phyloP scores from a whole-genome alignment of 306 rosid species.

The Gastrolobium bilobum region DNA sequence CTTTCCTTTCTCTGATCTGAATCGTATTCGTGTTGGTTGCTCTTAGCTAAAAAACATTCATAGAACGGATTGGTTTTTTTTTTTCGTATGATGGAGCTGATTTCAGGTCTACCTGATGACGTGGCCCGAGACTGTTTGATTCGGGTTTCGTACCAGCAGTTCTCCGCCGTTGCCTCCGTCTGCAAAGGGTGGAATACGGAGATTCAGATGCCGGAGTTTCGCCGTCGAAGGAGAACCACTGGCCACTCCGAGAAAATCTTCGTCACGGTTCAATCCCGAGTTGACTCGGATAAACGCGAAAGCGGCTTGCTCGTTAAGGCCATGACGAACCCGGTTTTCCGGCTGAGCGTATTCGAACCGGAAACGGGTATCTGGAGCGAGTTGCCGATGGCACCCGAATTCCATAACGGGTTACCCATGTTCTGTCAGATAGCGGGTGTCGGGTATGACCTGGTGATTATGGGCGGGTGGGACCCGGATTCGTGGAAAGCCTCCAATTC shows the following conservation, averaged over 20 bases:
- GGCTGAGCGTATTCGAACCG: conserved; percentile 60
- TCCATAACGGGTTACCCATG: conserved; percentile 63
- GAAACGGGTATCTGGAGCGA: conserved; percentile 64
- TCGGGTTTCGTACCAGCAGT: conserved; percentile 56
- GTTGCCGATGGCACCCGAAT: conserved; percentile 50
- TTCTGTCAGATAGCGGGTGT: conserved; percentile 69
- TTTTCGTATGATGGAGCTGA: conserved; percentile 59
- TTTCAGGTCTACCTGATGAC: conserved; percentile 80
- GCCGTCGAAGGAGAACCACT: conserved; percentile 42
- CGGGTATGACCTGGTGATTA: conserved; percentile 64
- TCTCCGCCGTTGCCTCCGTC: conserved; percentile 57
- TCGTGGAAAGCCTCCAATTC: conserved; percentile 69
- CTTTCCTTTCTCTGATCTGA: neutral
- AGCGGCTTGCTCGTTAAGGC: conserved; percentile 41
- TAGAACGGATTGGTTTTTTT: neutral
- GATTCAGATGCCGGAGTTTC: conserved; percentile 70
- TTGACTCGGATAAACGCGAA: conserved; percentile 42
- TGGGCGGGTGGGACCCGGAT: conserved; percentile 84
- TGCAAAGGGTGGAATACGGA: conserved; percentile 68
- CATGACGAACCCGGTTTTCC: conserved; percentile 52
- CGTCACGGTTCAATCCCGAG: conserved; percentile 65
- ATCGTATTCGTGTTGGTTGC: neutral
- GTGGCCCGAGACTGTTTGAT: conserved; percentile 67
- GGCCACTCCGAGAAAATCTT: conserved; percentile 62
- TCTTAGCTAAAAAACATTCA: neutral